Evolutionary conservation across 2,329 filamentous ascomycete species (phyloP), one percentile per base, ranked within the genome.

Genomic region (Aspergillus candidus): DNA sequence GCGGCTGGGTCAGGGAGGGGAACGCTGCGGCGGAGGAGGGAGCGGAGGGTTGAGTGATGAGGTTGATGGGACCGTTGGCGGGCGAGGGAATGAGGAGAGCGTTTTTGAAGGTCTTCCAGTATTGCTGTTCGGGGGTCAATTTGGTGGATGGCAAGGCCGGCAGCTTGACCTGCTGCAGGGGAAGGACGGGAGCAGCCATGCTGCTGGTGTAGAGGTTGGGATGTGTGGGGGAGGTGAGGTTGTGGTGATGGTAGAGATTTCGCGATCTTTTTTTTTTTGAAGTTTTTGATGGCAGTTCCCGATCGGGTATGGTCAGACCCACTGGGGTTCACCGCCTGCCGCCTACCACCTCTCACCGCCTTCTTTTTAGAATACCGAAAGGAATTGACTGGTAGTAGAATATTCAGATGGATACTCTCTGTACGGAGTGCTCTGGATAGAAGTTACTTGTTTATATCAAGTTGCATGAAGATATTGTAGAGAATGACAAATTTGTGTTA

Each of bases 81-180:
- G 90, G 89, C 51, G 91, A 94, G 36, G 93, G 87, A 50, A 97
- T 83, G 49, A 91, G 82, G 46, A 94, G 81, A 54, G 90, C 87
- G 56, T 90, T 93, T 71, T 88, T 89, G 75, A 98, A 98, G 11
- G 86, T 84, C 63, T 85, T 86, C 94, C 94, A 98, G 76, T 97
- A 97, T 54, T 84, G 80, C 71, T 97, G 90, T 72, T 98, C 93
- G 29, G 90, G 84, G 5, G 91, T 95, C 38, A 91, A 72, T 38
- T 60, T 61, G 42, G 88, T 84, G 33, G 85, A 83, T 45, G 89
- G 89, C 40, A 88, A 87, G 51, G 86, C 79, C 45, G 91, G 83
- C 62, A 94, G 79, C 76, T 88, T 94, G 62, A 94, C 73, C 66
- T 84, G 84, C 66, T 83, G 82, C 54, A 94, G 73, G 49, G 86